These are phyloP conservation scores for Mortierella sp. DNA, from an alignment of 371 early-diverging fungal species.

Conservation along the genomic window DNA sequence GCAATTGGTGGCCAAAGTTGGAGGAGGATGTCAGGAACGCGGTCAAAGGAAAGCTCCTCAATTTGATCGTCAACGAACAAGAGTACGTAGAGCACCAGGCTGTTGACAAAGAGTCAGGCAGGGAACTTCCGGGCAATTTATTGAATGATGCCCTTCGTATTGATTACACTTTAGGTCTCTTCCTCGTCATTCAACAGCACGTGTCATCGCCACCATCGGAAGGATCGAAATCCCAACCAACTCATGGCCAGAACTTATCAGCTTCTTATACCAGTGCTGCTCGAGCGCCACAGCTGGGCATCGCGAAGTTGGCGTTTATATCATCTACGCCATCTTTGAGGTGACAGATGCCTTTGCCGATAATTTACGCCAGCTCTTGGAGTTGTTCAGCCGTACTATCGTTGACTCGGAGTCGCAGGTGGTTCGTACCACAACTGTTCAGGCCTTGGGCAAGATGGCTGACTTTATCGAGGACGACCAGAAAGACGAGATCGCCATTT, in stretches of 20 bases:
- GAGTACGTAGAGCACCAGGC: constrained; percentile 57
- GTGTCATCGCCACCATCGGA: constrained; percentile 89
- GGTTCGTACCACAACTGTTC: constrained; percentile 83
- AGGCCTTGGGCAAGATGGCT: constrained; percentile 85
- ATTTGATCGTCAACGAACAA: constrained; percentile 77
- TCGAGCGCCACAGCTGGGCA: constrained; percentile 74
- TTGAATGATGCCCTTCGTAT: too few species aligned
- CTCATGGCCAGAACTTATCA: constrained; percentile 82
- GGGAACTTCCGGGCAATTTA: too few species aligned
- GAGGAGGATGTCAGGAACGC: constrained; percentile 60
- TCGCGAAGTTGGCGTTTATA: constrained; percentile 90
- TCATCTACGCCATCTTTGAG: constrained; percentile 86
- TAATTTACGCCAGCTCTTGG: constrained; percentile 72
- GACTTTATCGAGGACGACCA: constrained; percentile 84
- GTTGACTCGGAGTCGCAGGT: constrained; percentile 84
- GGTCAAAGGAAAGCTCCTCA: constrained; percentile 72
- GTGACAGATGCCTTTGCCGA: constrained; percentile 79
- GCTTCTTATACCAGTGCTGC: constrained; percentile 82
- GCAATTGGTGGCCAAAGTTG: constrained; percentile 79
- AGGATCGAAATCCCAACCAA: constrained; percentile 80
- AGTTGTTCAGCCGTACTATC: constrained; percentile 75
- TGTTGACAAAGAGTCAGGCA: too few species aligned
- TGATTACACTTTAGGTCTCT: constrained; percentile 60
- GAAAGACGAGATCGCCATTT: constrained; percentile 73
- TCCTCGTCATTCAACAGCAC: constrained; percentile 84